These are phyloP conservation scores for Fusarium caatingaense DNA, from an alignment of 2,329 filamentous ascomycete genomes.

Conservation along the genomic window DNA sequence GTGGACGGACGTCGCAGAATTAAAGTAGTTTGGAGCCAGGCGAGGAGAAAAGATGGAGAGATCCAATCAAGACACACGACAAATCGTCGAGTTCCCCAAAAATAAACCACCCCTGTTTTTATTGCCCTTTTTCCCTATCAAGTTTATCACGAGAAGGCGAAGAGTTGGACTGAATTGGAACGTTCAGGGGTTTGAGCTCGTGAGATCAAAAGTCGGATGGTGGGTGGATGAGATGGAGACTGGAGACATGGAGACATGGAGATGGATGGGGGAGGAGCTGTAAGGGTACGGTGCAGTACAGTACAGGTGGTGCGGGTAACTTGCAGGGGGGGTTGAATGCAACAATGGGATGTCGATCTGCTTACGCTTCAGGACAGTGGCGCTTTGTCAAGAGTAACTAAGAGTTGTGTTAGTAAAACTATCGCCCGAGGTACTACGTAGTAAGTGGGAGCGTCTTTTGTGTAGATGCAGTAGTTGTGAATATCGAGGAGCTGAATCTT, in stretches of 20 bases:
- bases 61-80: slow-evolving; percentile 23
- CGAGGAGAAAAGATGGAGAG: slow-evolving; percentile 23
- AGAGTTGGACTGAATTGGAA: background rate
- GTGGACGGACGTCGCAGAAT: slow-evolving; percentile 21
- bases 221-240: slow-evolving; percentile 11
- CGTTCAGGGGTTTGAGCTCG: slow-evolving; percentile 17
- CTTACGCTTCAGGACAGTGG: slow-evolving; percentile 19
- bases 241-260: background rate
- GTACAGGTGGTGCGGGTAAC: slow-evolving; percentile 27
- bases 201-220: slow-evolving; percentile 5
- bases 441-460: background rate
- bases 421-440: slow-evolving; percentile 3
- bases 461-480: background rate
- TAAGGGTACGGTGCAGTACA: background rate
- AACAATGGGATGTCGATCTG: slow-evolving; percentile 30
- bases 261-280: slow-evolving; percentile 1
- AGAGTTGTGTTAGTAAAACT: background rate
- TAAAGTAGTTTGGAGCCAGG: slow-evolving; percentile 30
- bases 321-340: slow-evolving; percentile 23
- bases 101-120: slow-evolving; percentile 37
- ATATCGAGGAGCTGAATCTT: background rate
- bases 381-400: slow-evolving; percentile 7
- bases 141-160: slow-evolving; percentile 27
- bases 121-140: background rate
- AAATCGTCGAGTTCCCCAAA: slow-evolving; percentile 27